Conservation (phyloP, 352 stramenopile genomes). For the Elongisporangium prolatum region DNA sequence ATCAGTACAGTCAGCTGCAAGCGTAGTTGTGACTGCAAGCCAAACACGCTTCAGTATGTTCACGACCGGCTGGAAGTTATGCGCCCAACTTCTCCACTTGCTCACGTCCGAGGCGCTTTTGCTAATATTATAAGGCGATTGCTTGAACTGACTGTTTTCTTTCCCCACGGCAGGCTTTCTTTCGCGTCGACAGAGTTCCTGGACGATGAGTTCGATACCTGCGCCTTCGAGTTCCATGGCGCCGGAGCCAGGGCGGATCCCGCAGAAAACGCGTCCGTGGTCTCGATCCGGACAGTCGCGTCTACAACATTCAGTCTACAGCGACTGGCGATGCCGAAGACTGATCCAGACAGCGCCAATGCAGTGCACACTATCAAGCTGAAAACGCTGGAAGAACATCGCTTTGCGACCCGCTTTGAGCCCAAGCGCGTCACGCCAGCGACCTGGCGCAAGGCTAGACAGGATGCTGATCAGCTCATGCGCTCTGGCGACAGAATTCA, state of each 20-base stretch:
- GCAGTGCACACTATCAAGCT: constrained; percentile 17
- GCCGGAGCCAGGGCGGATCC: constrained; percentile 2
- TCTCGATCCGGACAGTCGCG: constrained; percentile 13
- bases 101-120: constrained; percentile 8
- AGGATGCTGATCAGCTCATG: constrained; percentile 24
- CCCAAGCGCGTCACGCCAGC: constrained; percentile 31
- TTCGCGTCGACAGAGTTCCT: constrained; percentile 14
- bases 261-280: constrained; percentile 12
- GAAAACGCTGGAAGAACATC: constrained; percentile 55
- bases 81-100: constrained; percentile 15
- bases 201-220: constrained; percentile 9
- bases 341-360: not conserved
- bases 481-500: constrained; percentile 21
- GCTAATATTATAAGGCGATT: not conserved
- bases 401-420: constrained; percentile 43
- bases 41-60: constrained; percentile 42
- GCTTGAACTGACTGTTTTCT: not conserved
- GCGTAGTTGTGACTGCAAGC: constrained; percentile 5
- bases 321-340: not conserved
- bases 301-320: not conserved
- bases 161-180: not conserved
- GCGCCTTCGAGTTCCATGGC: constrained; percentile 5
- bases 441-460: constrained; percentile 32
- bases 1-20: constrained; percentile 4
- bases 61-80: constrained; percentile 43